phyloP scores from a whole-genome alignment of 257 asterid species.

The Plantago ovata region DNA sequence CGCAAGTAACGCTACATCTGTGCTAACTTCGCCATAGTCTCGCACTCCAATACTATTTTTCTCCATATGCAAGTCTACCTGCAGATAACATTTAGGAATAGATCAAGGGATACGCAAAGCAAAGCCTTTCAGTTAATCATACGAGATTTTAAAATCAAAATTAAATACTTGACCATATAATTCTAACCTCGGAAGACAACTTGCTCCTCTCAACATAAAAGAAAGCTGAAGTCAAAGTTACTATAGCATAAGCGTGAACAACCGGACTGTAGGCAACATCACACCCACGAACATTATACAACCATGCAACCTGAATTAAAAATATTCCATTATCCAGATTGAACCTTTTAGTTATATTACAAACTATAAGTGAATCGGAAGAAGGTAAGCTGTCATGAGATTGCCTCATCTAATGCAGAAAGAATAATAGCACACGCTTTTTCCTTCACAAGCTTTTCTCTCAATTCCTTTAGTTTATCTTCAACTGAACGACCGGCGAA shows the following conservation, averaged over 20 bases:
- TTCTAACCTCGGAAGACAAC: constrained; percentile 73
- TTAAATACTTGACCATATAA: constrained; percentile 16
- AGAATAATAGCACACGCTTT: constrained; percentile 68
- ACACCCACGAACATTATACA: constrained; percentile 84
- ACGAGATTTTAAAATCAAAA: background rate
- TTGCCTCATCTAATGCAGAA: constrained; percentile 85
- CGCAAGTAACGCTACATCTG: constrained; percentile 68
- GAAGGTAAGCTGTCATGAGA: constrained; percentile 15
- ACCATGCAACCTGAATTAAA: constrained; percentile 79
- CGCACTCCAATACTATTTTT: constrained; percentile 67
- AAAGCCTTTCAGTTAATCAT: constrained; percentile 12
- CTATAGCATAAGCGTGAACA: constrained; percentile 88
- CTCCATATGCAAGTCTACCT: constrained; percentile 63
- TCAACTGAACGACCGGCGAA: constrained; percentile 79
- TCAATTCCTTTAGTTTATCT: constrained; percentile 74
- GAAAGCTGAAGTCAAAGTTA: constrained; percentile 68
- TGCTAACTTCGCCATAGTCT: constrained; percentile 64
- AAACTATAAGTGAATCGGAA: background rate
- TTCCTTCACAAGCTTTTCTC: constrained; percentile 68
- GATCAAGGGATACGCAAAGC: background rate
- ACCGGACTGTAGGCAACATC: constrained; percentile 86
- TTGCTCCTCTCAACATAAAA: constrained; percentile 81
- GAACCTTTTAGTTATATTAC: constrained; percentile 3
- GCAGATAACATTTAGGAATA: constrained; percentile 29
- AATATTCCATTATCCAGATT: constrained; percentile 12